Conservation (phyloP, 2,329 filamentous ascomycete genomes). For the Paradendryphiella salina region DNA sequence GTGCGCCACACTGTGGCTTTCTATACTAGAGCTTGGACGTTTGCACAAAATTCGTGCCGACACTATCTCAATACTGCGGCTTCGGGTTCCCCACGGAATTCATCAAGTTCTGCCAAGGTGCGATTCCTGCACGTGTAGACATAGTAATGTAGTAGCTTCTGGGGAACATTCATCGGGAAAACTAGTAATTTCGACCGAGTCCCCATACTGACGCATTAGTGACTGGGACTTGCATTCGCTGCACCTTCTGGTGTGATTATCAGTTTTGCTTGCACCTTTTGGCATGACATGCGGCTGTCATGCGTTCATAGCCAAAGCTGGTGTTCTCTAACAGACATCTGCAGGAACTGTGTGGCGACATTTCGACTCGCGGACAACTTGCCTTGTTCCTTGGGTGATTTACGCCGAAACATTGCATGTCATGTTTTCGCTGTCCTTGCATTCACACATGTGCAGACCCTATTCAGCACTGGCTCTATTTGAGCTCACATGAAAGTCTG, state of each 20-base stretch:
- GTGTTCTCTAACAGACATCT: not conserved
- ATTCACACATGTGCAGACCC: not conserved
- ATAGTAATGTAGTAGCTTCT: not conserved
- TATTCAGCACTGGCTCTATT: not conserved
- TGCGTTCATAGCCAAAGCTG: not conserved
- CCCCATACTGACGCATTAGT: constrained; percentile 2
- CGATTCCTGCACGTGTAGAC: not conserved
- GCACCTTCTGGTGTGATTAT: not conserved
- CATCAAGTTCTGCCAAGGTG: not conserved
- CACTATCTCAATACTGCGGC: not conserved
- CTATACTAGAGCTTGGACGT: not conserved
- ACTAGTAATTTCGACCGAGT: constrained; percentile 2
- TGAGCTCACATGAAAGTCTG: not conserved
- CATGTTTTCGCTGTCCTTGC: not conserved
- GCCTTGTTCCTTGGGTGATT: not conserved
- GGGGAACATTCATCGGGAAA: constrained; percentile 1
- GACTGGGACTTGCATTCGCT: not conserved
- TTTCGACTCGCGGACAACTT: not conserved
- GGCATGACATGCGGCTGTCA: not conserved
- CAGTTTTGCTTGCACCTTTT: not conserved
- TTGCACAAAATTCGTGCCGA: not conserved
- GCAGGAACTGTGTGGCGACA: not conserved
- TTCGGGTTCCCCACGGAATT: not conserved
- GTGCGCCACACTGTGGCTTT: not conserved
- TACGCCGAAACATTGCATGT: not conserved